Evolutionary conservation across 176 grass and related monocot genomes (phyloP).

Genomic region (Aegilops longissima): DNA sequence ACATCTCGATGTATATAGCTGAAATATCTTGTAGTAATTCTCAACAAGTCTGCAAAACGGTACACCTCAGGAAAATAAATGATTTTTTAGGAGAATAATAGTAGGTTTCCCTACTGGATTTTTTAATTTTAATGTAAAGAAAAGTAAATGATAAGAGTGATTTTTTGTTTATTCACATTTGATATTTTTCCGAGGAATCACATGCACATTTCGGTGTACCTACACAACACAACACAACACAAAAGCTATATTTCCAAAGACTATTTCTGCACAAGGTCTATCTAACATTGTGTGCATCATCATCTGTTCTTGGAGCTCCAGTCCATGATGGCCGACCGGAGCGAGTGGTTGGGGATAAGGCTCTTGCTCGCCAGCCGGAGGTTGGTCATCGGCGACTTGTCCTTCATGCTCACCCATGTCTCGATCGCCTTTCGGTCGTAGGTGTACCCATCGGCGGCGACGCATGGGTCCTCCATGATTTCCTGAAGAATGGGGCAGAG

Average conservation of each 20-base stretch:
- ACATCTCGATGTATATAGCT: too few relatives aligned
- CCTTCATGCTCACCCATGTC: conserved; percentile 67
- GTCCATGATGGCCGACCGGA: conserved; percentile 81
- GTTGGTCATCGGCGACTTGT: conserved; percentile 82
- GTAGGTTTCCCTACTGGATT: too few relatives aligned
- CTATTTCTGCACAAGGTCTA: background rate
- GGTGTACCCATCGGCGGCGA: conserved; percentile 83
- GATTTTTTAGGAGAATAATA: rapidly evolving
- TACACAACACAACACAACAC: background rate
- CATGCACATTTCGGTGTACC: background rate
- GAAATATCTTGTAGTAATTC: too few relatives aligned
- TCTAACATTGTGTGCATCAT: background rate
- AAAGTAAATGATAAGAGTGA: too few relatives aligned
- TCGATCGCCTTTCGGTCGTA: conserved; percentile 79
- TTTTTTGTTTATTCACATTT: background rate
- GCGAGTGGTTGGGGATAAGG: conserved; percentile 75
- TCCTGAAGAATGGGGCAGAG: conserved; percentile 88
- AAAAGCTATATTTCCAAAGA: background rate
- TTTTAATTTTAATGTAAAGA: too few relatives aligned
- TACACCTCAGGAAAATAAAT: too few relatives aligned
- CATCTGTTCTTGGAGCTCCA: conserved; percentile 54
- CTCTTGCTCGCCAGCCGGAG: conserved; percentile 52
- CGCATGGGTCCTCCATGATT: conserved; percentile 67
- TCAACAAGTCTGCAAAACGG: too few relatives aligned
- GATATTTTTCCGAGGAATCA: background rate